These are phyloP conservation scores for Apiosordaria backusii DNA, from an alignment of 495 filamentous ascomycete species.

Conservation along the genomic window DNA sequence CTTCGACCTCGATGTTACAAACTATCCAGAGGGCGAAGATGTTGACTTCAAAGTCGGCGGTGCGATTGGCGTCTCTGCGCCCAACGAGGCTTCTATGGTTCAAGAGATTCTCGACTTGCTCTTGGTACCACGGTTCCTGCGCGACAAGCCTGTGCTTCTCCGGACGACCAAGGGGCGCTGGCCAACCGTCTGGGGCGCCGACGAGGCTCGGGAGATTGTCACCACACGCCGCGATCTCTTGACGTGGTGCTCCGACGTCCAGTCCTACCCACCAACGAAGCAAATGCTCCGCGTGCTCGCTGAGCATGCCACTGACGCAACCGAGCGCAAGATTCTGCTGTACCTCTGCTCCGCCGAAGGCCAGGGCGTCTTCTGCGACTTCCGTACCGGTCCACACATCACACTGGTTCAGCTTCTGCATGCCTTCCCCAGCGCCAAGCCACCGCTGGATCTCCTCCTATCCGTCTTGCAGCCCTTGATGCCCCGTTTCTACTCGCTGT, in stretches of 20 bases:
- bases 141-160: constrained; percentile 75
- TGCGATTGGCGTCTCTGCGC: constrained; percentile 87
- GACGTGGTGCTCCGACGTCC: constrained; percentile 92
- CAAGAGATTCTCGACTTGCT: constrained; percentile 81
- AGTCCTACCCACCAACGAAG: constrained; percentile 90
- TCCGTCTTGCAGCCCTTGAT: constrained; percentile 80
- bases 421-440: constrained; percentile 88
- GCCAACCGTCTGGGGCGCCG: constrained; percentile 98
- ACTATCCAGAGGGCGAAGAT: constrained; percentile 82
- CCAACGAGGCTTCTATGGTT: constrained; percentile 74
- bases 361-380: constrained; percentile 90
- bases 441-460: constrained; percentile 76
- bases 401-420: constrained; percentile 78
- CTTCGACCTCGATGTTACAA: constrained; percentile 93
- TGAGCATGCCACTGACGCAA: constrained; percentile 72
- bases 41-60: constrained; percentile 96
- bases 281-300: constrained; percentile 78
- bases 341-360: constrained; percentile 88
- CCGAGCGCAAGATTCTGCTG: constrained; percentile 81
- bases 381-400: constrained; percentile 84
- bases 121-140: constrained; percentile 67
- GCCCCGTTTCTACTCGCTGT: constrained; percentile 97
- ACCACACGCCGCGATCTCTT: constrained; percentile 88
- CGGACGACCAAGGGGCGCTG: constrained; percentile 78
- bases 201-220: constrained; percentile 71